A percentile compares a stretch with the other conserved stretches of the same genome.
Conservation (phyloP, 2,329 filamentous ascomycete genomes). For the Verticillium tricorpus region DNA sequence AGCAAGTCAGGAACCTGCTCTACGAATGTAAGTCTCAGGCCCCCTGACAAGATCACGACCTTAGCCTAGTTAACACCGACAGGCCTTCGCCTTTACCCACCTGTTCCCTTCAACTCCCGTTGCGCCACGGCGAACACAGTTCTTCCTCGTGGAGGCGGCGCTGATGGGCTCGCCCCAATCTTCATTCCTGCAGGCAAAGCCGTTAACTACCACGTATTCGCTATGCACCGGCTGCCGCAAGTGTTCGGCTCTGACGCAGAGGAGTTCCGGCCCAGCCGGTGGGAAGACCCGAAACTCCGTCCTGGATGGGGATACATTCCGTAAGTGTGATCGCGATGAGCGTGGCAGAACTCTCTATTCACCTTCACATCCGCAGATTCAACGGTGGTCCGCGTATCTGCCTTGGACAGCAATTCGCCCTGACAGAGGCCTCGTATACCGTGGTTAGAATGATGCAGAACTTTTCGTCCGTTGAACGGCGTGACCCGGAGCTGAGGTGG, state of each 20-base stretch:
- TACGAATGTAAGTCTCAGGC: no score
- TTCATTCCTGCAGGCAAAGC: constrained; percentile 42
- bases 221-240: constrained; percentile 32
- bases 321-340: no score
- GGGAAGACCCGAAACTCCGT: constrained; percentile 20
- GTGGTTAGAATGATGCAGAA: constrained; percentile 24
- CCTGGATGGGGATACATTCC: no score
- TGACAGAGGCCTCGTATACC: constrained; percentile 26
- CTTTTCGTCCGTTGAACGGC: constrained; percentile 1
- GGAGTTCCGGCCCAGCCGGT: constrained; percentile 35
- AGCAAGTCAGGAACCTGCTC: no score
- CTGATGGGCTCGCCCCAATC: constrained; percentile 31
- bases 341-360: no score
- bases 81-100: background rate
- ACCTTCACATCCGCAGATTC: constrained; percentile 34
- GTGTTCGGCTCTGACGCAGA: constrained; percentile 32
- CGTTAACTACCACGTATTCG: constrained; percentile 38
- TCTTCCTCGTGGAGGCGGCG: background rate
- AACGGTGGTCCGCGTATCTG: constrained; percentile 41
- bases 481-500: no score
- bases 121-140: background rate
- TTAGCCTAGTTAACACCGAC: no score
- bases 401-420: constrained; percentile 32
- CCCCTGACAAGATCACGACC: no score
- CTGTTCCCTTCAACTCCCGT: background rate